These are phyloP conservation scores for Mycena citricolor DNA, from an alignment of 1,284 basidiomycete genomes.

Conservation along the genomic window DNA sequence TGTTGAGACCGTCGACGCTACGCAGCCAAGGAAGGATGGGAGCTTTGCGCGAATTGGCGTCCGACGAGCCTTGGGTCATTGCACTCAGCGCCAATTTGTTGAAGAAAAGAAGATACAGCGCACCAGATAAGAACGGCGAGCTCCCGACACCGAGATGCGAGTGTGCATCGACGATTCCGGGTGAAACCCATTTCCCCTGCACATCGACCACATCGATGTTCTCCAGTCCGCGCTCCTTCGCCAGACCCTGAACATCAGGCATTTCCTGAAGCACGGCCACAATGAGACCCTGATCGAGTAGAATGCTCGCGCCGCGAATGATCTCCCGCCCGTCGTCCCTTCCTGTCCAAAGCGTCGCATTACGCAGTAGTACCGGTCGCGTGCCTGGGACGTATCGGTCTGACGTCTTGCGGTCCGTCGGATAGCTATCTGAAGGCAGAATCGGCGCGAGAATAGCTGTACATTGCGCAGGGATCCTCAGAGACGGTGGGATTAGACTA, in stretches of 20 bases:
- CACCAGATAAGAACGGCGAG: slow-evolving; percentile 44
- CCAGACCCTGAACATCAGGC: slow-evolving; percentile 19
- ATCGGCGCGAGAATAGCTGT: too few species aligned
- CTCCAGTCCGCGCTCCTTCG: slow-evolving; percentile 27
- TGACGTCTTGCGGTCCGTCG: too few species aligned
- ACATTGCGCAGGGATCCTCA: too few species aligned
- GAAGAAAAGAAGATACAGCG: too few species aligned
- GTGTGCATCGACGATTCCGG: slow-evolving; percentile 64
- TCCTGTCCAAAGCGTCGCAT: slow-evolving; percentile 85
- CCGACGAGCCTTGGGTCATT: slow-evolving; percentile 26
- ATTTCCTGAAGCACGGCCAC: slow-evolving; percentile 47
- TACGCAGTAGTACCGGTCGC: slow-evolving; percentile 58
- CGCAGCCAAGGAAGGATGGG: slow-evolving; percentile 45
- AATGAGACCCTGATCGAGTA: slow-evolving; percentile 56
- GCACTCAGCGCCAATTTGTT: too few species aligned
- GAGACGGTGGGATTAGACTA: too few species aligned
- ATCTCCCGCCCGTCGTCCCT: slow-evolving; percentile 58
- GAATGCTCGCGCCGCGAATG: slow-evolving; percentile 57
- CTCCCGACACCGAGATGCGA: slow-evolving; percentile 64
- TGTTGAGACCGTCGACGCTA: slow-evolving; percentile 38
- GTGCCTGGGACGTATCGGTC: slow-evolving; percentile 71
- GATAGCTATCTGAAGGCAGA: too few species aligned
- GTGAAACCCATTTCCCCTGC: slow-evolving; percentile 49
- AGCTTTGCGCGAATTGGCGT: slow-evolving; percentile 41
- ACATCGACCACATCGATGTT: slow-evolving; percentile 41